These are phyloP conservation scores for Cicer arietinum DNA, from an alignment of 306 rosid species.

Conservation along the genomic window DNA sequence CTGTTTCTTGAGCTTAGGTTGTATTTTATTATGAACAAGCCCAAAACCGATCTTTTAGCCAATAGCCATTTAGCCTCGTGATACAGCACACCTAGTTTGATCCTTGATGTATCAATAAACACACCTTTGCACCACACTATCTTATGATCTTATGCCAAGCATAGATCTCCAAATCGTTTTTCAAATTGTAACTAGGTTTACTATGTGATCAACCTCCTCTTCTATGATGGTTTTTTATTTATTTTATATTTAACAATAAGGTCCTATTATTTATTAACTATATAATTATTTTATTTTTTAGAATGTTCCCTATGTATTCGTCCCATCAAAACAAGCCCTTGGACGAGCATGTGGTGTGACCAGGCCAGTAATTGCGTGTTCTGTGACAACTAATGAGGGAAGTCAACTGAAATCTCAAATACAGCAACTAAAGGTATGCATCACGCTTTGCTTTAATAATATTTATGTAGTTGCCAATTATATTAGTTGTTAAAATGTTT, in stretches of 20 bases:
- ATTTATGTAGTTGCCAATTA: neutral
- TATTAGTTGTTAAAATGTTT: neutral
- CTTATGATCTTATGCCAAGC: neutral
- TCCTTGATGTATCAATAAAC: neutral
- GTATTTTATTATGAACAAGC: neutral
- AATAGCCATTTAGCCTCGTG: neutral
- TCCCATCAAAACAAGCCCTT: conserved; percentile 93
- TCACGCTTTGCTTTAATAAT: conserved; percentile 6
- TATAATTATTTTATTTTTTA: conserved; percentile 41
- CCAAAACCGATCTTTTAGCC: neutral
- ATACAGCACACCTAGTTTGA: neutral
- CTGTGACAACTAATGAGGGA: conserved; percentile 92
- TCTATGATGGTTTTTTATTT: too few relatives aligned
- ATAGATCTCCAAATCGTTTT: neutral
- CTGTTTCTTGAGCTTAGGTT: neutral
- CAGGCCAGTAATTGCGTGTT: conserved; percentile 90
- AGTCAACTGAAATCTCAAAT: conserved; percentile 93
- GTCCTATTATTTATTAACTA: neutral
- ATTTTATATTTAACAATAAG: neutral
- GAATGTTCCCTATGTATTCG: conserved; percentile 92
- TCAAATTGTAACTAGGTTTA: neutral
- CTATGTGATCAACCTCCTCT: neutral
- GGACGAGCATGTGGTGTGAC: conserved; percentile 97
- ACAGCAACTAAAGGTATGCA: conserved; percentile 79
- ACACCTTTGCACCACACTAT: neutral